phyloP scores from a whole-genome alignment of 495 filamentous ascomycete genomes.

The Letharia lupina region DNA sequence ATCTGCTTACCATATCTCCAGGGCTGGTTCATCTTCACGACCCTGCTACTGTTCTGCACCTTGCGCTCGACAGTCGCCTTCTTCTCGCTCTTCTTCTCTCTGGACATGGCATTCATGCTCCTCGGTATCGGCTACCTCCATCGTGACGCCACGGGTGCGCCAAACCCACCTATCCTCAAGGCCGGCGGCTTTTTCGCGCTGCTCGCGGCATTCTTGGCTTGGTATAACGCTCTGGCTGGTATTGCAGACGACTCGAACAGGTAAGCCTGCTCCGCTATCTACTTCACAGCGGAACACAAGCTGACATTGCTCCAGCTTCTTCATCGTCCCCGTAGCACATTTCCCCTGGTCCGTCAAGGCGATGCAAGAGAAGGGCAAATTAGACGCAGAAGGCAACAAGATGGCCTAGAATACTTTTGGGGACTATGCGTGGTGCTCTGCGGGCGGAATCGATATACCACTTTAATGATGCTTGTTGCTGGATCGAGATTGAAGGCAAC shows the following conservation, averaged over 20 bases:
- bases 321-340: slow-evolving; percentile 87
- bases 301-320: slow-evolving; percentile 59
- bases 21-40: slow-evolving; percentile 98
- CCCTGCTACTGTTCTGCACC: slow-evolving; percentile 77
- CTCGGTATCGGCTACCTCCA: slow-evolving; percentile 68
- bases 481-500: not conserved
- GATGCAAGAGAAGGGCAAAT: slow-evolving; percentile 46
- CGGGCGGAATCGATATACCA: not conserved
- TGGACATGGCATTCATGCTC: slow-evolving; percentile 86
- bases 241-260: slow-evolving; percentile 75
- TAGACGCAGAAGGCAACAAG: slow-evolving; percentile 31
- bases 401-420: not conserved
- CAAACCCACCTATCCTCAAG: slow-evolving; percentile 51
- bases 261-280: slow-evolving; percentile 33
- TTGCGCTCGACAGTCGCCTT: slow-evolving; percentile 91
- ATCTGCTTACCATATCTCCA: slow-evolving; percentile 20
- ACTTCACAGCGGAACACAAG: slow-evolving; percentile 5
- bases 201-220: slow-evolving; percentile 81
- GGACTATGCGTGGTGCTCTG: not conserved
- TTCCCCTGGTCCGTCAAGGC: slow-evolving; percentile 96
- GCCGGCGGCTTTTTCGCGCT: slow-evolving; percentile 85
- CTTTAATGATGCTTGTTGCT: not conserved
- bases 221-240: slow-evolving; percentile 97
- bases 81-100: slow-evolving; percentile 89
- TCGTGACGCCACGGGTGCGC: slow-evolving; percentile 32